Conservation (phyloP, 495 filamentous ascomycete species). For the Penicillium longicatenatum region DNA sequence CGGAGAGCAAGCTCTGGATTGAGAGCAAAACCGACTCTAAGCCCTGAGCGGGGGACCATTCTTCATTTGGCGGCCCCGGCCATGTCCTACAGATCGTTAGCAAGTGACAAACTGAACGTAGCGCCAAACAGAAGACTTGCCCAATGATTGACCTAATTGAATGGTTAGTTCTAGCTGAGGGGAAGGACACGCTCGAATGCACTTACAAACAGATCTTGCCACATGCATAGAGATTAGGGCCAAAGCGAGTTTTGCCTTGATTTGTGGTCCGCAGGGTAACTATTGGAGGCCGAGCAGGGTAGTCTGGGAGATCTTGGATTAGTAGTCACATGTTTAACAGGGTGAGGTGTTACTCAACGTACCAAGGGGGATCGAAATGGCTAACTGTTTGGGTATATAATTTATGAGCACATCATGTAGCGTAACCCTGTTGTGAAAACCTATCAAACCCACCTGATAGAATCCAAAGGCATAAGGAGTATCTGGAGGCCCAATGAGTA, state of each 20-base stretch:
- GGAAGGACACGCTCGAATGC: not conserved
- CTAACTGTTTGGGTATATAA: slow-evolving; percentile 27
- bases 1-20: slow-evolving; percentile 93
- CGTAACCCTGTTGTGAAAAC: not conserved
- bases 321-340: not conserved
- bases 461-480: slow-evolving; percentile 97
- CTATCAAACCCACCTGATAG: slow-evolving; percentile 70
- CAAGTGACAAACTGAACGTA: not conserved
- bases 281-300: slow-evolving; percentile 77
- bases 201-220: slow-evolving; percentile 90
- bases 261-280: slow-evolving; percentile 86
- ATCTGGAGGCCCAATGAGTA: slow-evolving; percentile 91
- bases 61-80: slow-evolving; percentile 83
- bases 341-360: not conserved
- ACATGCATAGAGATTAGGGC: slow-evolving; percentile 91
- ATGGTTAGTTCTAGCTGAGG: slow-evolving; percentile 18
- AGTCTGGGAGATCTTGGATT: slow-evolving; percentile 56
- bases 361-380: slow-evolving; percentile 39
- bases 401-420: not conserved
- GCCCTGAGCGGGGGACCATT: slow-evolving; percentile 96
- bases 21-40: slow-evolving; percentile 93
- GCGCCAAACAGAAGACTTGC: slow-evolving; percentile 50
- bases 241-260: slow-evolving; percentile 82
- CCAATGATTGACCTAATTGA: slow-evolving; percentile 79
- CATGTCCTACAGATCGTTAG: slow-evolving; percentile 69